phyloP scores from a whole-genome alignment of 2,329 filamentous ascomycete genomes.

The Phialemoniopsis sp. region DNA sequence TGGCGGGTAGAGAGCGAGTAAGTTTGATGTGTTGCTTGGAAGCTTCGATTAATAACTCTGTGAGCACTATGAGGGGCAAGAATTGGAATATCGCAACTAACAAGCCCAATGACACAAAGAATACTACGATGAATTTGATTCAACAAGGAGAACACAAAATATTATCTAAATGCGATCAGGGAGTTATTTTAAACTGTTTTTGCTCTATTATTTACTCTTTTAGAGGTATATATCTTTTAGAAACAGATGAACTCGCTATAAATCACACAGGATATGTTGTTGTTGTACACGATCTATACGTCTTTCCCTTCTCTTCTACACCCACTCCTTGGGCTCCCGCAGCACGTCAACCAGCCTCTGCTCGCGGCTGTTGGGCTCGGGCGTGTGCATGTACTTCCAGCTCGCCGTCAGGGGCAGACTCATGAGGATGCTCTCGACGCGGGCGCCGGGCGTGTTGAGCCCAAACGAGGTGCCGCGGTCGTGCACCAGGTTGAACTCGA shows the following conservation, averaged over 20 bases:
- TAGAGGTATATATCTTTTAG: neutral
- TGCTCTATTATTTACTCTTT: neutral
- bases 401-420: constrained; percentile 87
- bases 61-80: too few species aligned
- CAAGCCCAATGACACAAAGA: too few species aligned
- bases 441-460: constrained; percentile 83
- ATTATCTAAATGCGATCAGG: too few species aligned
- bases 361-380: constrained; percentile 71
- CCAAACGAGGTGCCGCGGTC: constrained; percentile 94
- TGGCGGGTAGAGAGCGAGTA: too few species aligned
- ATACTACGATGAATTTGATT: too few species aligned
- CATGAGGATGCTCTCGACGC: constrained; percentile 97
- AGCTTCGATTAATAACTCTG: too few species aligned
- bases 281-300: constrained; percentile 5
- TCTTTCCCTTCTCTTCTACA: constrained; percentile 30
- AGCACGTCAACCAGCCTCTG: constrained; percentile 74
- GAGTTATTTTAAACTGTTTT: neutral
- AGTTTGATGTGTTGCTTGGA: too few species aligned
- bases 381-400: constrained; percentile 95
- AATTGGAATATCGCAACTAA: too few species aligned
- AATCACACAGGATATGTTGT: neutral
- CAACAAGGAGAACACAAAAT: too few species aligned
- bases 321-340: constrained; percentile 62
- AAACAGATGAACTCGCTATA: neutral
- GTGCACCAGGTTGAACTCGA: constrained; percentile 97